Evolutionary conservation across 305 asterid genomes (phyloP).

Genomic region (Striga hermonthica): DNA sequence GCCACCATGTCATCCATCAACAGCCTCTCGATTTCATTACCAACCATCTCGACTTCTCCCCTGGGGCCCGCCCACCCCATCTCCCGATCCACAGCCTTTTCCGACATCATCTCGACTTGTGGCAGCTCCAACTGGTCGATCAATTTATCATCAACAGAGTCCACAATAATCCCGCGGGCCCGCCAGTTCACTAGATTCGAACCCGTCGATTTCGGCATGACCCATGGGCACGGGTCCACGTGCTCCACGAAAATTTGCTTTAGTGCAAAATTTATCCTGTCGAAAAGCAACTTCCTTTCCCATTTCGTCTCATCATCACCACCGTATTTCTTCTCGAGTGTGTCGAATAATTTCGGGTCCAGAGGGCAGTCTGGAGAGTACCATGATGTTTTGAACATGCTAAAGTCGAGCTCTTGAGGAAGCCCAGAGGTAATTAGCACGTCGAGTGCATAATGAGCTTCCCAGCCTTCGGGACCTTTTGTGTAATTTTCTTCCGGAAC

Average conservation of each 20-base stretch:
- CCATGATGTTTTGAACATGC: constrained; percentile 42
- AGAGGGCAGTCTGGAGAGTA: constrained; percentile 58
- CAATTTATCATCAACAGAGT: constrained; percentile 40
- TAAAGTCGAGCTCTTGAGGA: constrained; percentile 40
- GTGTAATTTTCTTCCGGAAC: constrained; percentile 32
- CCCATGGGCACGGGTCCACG: constrained; percentile 53
- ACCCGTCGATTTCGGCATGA: constrained; percentile 40
- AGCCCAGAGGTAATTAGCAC: constrained; percentile 56
- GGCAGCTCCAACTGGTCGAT: constrained; percentile 30
- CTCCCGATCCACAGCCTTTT: constrained; percentile 48
- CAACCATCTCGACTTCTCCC: constrained; percentile 48
- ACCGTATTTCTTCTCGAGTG: constrained; percentile 66
- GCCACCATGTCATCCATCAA: constrained; percentile 62
- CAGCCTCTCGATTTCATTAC: constrained; percentile 56
- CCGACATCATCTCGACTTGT: constrained; percentile 28
- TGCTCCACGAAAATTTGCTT: constrained; percentile 41
- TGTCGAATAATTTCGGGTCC: constrained; percentile 49
- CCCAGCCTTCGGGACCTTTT: constrained; percentile 41
- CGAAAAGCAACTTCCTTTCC: constrained; percentile 66
- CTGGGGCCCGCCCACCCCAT: constrained; percentile 53
- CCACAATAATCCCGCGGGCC: constrained; percentile 27
- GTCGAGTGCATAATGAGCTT: constrained; percentile 48
- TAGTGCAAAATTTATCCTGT: constrained; percentile 51
- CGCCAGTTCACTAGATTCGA: constrained; percentile 34
- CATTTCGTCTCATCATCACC: constrained; percentile 37